Conservation (phyloP, 169 alveolate species). For the Eimeria sp. region DNA sequence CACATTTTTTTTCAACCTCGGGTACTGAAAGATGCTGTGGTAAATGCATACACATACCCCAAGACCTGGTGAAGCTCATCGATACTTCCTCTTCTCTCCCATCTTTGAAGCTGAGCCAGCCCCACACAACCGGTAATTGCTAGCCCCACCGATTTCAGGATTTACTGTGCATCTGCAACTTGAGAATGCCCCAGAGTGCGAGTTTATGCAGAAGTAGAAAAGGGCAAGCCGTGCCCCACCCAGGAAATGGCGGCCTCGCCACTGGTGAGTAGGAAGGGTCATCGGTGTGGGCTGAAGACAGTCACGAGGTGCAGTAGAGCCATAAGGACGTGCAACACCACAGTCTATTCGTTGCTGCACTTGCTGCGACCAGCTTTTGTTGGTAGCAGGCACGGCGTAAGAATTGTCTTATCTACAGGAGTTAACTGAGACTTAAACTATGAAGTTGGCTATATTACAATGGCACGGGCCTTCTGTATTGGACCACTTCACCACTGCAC, state of each 20-base stretch:
- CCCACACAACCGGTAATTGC: neutral
- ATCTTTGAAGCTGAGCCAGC: neutral
- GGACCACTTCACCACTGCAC: neutral
- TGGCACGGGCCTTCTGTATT: neutral
- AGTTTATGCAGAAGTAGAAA: neutral
- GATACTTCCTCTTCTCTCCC: neutral
- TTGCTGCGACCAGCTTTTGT: neutral
- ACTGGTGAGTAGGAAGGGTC: neutral
- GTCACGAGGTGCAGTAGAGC: too few relatives aligned
- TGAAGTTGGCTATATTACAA: neutral
- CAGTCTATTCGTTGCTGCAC: neutral
- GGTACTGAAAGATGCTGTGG: too few relatives aligned
- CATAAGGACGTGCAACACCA: neutral
- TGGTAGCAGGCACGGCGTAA: neutral
- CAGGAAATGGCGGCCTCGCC: neutral
- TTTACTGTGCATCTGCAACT: neutral
- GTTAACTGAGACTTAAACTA: neutral
- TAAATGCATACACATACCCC: too few relatives aligned
- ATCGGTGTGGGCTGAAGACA: too few relatives aligned
- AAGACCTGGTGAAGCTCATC: neutral
- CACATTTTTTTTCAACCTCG: too few relatives aligned
- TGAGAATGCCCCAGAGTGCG: neutral
- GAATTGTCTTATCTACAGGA: neutral
- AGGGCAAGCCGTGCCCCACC: neutral
- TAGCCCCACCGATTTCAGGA: neutral